These are phyloP conservation scores for Naumovozyma castellii DNA, from an alignment of 805 yeast species.

Conservation along the genomic window DNA sequence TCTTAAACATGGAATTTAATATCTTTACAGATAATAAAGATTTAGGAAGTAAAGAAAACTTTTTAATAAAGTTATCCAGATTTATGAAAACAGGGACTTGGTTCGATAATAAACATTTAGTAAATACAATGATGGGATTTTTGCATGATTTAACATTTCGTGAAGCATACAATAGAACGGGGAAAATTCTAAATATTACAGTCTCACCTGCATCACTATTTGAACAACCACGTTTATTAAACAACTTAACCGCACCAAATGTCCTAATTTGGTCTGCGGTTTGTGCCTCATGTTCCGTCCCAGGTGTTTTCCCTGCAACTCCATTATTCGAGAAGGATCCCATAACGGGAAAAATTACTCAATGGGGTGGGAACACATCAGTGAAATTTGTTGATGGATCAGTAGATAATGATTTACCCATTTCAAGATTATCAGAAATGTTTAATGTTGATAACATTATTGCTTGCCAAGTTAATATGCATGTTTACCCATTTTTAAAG, in stretches of 20 bases:
- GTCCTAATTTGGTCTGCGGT: slow-evolving; percentile 82
- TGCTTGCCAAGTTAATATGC: slow-evolving; percentile 96
- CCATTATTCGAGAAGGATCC: slow-evolving; percentile 77
- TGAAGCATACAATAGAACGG: slow-evolving; percentile 91
- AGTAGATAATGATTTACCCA: slow-evolving; percentile 88
- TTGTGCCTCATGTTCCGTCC: slow-evolving; percentile 89
- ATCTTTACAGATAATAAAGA: slow-evolving; percentile 50
- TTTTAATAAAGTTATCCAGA: slow-evolving; percentile 43
- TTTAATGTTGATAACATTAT: slow-evolving; percentile 95
- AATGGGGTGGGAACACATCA: slow-evolving; percentile 67
- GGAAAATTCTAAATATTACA: slow-evolving; percentile 84
- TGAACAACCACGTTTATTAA: slow-evolving; percentile 80
- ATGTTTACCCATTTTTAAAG: slow-evolving; percentile 79
- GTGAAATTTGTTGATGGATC: slow-evolving; percentile 91
- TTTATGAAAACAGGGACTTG: slow-evolving; percentile 80
- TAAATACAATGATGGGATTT: slow-evolving; percentile 63
- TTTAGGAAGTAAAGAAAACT: slow-evolving; percentile 42
- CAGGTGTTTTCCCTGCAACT: slow-evolving; percentile 82
- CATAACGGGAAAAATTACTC: slow-evolving; percentile 57
- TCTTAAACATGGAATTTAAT: slow-evolving; percentile 37
- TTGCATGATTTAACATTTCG: slow-evolving; percentile 87
- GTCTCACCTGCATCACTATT: slow-evolving; percentile 87
- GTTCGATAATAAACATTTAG: slow-evolving; percentile 67
- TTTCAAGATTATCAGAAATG: slow-evolving; percentile 85
- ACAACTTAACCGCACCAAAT: slow-evolving; percentile 72